phyloP scores from a whole-genome alignment of 169 alveolate genomes.

The Plasmodium coatneyi region DNA sequence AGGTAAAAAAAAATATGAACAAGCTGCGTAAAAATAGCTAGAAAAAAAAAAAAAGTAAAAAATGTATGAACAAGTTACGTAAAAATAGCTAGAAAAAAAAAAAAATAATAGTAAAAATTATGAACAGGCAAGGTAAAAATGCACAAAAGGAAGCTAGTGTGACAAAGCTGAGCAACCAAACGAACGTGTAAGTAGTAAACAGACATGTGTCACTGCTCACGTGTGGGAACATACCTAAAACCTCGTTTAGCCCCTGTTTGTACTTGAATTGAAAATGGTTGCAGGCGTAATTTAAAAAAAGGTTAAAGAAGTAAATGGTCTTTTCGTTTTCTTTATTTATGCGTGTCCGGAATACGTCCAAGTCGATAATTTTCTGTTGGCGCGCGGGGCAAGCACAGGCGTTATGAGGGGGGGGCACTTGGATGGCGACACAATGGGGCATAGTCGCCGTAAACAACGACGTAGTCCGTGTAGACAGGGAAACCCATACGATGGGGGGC shows the following conservation, averaged over 20 bases:
- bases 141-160: neutral
- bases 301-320: conserved; percentile 59
- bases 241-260: conserved; percentile 85
- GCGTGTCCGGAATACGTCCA: conserved; percentile 71
- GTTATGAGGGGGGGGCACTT: neutral
- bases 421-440: neutral
- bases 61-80: neutral
- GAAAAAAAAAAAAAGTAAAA: neutral
- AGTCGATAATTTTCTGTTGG: conserved; percentile 49
- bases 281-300: conserved; percentile 80
- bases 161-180: neutral
- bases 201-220: neutral
- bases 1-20: neutral
- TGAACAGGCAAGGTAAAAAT: neutral
- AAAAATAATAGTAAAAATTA: neutral
- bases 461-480: neutral
- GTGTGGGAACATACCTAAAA: conserved; percentile 74
- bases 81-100: neutral
- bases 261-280: conserved; percentile 75
- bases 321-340: conserved; percentile 48
- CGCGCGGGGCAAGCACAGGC: neutral
- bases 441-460: neutral
- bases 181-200: neutral
- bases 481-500: neutral
- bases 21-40: neutral